Evolutionary conservation across 495 filamentous ascomycete species (phyloP), one percentile per base, ranked within the genome.

Genomic region (Neurospora sp.): DNA sequence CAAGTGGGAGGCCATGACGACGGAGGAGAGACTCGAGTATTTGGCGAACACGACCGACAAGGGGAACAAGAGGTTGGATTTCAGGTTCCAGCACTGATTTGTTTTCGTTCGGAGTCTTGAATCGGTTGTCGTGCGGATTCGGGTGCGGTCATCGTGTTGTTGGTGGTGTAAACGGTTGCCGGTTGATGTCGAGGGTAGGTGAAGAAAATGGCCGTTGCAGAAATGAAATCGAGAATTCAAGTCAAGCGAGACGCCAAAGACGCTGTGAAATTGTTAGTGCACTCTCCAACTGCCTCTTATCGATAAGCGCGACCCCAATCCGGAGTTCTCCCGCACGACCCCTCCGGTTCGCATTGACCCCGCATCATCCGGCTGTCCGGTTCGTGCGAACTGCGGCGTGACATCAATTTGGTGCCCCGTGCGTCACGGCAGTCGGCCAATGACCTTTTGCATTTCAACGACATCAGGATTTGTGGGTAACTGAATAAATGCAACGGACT

Each of bases 31-130:
- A 74, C 77, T 88, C 41, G 77, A 82, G 31, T 95, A 94, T 78
- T 81, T 94, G 4, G 84, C 83, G 3, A 91, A 88, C 4, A 92
- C 91, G 16, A 87, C 77, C 1, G 88, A 93, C 76, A 83, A 88
- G 75, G 92, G 92, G 7, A 94, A 93, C 77, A 95, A 94, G 80
- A 86, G 92, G 80, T 86, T 88, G 69, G 86, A 89, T 74, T 89
- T 89, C 72, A 77, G 85, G 40, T 88, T 88, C 74, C 72, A 79
- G 48, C 80, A 84, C 69, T 85, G 73, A 76, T 0, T n/a, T 20
- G 68, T 12, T 37, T 22, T 0, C 0, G 6, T 53, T 41, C 22
- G 8, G 0, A 27, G 40, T 2, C 9, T 31, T 40, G 70, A 0
- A 42, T 59, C 20, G 20, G 48, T 59, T 14, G 45, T 5, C n/a